phyloP scores from a whole-genome alignment of 2,329 filamentous ascomycete genomes.

The Pseudocercospora vitis region DNA sequence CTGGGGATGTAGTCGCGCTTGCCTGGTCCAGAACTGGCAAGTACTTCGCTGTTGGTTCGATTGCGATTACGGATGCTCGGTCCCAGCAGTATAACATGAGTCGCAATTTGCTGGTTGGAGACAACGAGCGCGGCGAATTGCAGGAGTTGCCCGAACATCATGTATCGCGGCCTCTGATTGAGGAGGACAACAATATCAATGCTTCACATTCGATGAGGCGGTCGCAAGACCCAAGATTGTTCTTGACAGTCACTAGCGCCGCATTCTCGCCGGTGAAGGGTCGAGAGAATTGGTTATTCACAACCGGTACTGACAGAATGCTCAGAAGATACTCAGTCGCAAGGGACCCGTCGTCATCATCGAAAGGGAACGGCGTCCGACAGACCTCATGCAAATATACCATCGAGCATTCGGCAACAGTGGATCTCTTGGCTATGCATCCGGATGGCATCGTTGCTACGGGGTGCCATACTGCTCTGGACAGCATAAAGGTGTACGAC shows the following conservation, averaged over 20 bases:
- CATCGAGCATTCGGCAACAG: conserved; percentile 48
- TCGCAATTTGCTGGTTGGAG: conserved; percentile 58
- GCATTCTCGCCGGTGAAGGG: conserved; percentile 49
- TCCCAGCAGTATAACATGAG: conserved; percentile 62
- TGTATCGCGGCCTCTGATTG: conserved; percentile 43
- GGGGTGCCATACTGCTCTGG: conserved; percentile 20
- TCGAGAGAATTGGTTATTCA: conserved; percentile 23
- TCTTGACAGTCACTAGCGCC: conserved; percentile 57
- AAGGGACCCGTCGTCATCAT: conserved; percentile 12
- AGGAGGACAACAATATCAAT: conserved; percentile 42
- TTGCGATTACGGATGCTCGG: conserved; percentile 55
- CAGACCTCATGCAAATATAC: conserved; percentile 20
- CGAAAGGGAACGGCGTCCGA: conserved; percentile 9
- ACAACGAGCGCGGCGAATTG: conserved; percentile 44
- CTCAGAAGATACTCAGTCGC: conserved; percentile 43
- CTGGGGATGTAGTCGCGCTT: conserved; percentile 57
- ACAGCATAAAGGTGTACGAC: conserved; percentile 27
- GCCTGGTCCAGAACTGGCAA: conserved; percentile 58
- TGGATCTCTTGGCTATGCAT: conserved; percentile 52
- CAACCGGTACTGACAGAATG: conserved; percentile 56
- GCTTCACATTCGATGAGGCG: conserved; percentile 48
- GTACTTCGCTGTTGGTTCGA: conserved; percentile 58
- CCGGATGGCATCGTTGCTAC: conserved; percentile 26
- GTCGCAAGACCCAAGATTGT: conserved; percentile 54
- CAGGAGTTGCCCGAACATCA: conserved; percentile 57